Percentiles rank a stretch among this genome's conserved stretches.
These are phyloP conservation scores for Ustilago hordei DNA, from an alignment of 1,284 basidiomycete genomes.

Conservation along the genomic window DNA sequence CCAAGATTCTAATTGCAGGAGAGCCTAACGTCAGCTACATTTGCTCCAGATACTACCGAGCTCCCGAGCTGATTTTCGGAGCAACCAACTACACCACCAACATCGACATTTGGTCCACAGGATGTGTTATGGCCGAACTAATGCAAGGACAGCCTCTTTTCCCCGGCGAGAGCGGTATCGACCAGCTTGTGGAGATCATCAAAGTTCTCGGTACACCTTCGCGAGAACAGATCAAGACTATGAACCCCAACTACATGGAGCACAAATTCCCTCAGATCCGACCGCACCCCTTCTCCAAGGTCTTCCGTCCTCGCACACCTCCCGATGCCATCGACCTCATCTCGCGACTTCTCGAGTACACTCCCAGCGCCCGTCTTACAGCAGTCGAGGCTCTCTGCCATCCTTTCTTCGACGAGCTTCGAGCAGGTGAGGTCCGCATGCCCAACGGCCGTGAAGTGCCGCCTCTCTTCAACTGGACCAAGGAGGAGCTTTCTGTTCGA, in stretches of 20 bases:
- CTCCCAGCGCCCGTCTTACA: conserved; percentile 88
- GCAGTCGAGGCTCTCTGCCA: conserved; percentile 86
- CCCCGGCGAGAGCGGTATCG: conserved; percentile 98
- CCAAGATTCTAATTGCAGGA: conserved; percentile 96
- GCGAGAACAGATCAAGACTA: conserved; percentile 99
- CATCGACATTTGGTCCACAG: conserved; percentile 99
- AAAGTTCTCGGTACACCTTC: conserved; percentile 98
- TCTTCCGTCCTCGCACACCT: conserved; percentile 96
- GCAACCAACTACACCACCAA: conserved; percentile 99
- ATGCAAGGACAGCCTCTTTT: conserved; percentile 99
- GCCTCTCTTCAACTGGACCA: conserved; percentile 92
- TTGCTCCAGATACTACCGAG: conserved; percentile 98
- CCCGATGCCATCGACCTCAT: conserved; percentile 97
- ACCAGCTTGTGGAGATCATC: conserved; percentile 99
- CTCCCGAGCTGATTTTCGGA: conserved; percentile 98
- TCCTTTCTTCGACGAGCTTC: conserved; percentile 97
- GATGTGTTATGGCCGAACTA: conserved; percentile 99
- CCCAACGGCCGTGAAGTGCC: conserved; percentile 97
- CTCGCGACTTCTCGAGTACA: conserved; percentile 94
- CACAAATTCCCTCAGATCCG: conserved; percentile 99
- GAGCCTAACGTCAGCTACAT: conserved; percentile 99
- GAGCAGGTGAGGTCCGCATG: conserved; percentile 83
- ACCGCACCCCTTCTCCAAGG: conserved; percentile 78
- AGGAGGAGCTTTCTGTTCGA: conserved; percentile 94
- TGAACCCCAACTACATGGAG: conserved; percentile 99